A percentile compares a stretch with the other conserved stretches of the same genome.
Evolutionary conservation across 1,139 yeast genomes (phyloP).

Genomic region (Sporopachydermia cereana): DNA sequence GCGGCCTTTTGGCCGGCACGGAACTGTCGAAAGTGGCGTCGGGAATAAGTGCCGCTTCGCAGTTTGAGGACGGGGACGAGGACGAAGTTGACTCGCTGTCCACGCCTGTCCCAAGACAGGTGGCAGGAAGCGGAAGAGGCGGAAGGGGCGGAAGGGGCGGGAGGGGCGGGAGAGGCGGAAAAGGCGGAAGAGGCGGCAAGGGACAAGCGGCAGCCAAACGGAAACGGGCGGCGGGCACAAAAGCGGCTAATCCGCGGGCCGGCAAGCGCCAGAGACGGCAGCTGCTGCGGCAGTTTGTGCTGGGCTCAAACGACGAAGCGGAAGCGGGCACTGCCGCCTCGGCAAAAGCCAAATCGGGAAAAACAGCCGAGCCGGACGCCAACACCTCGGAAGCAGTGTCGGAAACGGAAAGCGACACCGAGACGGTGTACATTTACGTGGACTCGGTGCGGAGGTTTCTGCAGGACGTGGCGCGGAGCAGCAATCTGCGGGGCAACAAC

Average conservation of each 20-base stretch:
- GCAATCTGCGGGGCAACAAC: neutral
- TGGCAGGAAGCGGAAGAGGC: too few relatives aligned
- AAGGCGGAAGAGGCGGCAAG: neutral
- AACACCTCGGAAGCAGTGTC: neutral
- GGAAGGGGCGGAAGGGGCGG: too few relatives aligned
- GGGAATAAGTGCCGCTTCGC: neutral
- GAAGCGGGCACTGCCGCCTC: neutral
- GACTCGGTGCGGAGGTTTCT: conserved; percentile 5
- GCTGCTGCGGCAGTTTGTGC: neutral
- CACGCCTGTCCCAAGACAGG: neutral
- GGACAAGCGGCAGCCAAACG: neutral
- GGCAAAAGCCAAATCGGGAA: neutral
- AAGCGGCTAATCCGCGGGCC: neutral
- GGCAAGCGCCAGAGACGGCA: neutral
- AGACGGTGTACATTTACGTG: conserved; percentile 3
- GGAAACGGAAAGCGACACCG: neutral
- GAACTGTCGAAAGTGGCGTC: neutral
- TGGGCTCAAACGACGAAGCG: neutral
- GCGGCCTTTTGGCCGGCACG: neutral
- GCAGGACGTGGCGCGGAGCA: conserved; percentile 1
- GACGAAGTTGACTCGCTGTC: neutral
- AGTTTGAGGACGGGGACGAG: neutral
- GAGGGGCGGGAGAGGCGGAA: too few relatives aligned
- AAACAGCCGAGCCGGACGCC: neutral
- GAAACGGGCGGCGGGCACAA: neutral